These are phyloP conservation scores for Nemania bipapillata DNA, from an alignment of 2,329 filamentous ascomycete species.

Conservation along the genomic window DNA sequence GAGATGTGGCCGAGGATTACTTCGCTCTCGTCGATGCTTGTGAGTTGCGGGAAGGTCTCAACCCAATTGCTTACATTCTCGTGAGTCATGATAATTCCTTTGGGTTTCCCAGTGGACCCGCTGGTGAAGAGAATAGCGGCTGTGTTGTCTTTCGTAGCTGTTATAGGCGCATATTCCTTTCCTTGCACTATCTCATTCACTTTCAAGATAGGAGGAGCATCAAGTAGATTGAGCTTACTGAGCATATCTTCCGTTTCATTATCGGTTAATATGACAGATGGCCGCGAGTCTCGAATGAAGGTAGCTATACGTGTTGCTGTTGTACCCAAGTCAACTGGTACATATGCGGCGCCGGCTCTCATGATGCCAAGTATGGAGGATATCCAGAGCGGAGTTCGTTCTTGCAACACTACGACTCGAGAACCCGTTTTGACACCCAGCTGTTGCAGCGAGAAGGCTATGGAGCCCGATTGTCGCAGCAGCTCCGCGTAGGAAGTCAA, in stretches of 20 bases:
- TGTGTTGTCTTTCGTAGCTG: background rate
- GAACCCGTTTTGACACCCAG: conserved; percentile 45
- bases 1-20: conserved; percentile 55
- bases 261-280: conserved; percentile 47
- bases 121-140: conserved; percentile 44
- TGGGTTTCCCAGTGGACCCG: conserved; percentile 47
- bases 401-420: conserved; percentile 52
- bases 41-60: no score
- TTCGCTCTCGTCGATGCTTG: no score
- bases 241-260: background rate
- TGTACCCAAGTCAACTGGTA: conserved; percentile 51
- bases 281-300: conserved; percentile 48
- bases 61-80: no score
- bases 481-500: background rate
- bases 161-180: background rate
- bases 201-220: background rate
- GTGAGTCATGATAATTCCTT: conserved; percentile 47
- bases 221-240: no score
- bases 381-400: conserved; percentile 49
- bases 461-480: background rate
- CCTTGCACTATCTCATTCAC: no score
- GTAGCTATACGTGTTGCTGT: conserved; percentile 44
- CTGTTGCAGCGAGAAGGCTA: background rate
- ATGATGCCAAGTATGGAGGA: conserved; percentile 51
- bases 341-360: conserved; percentile 38